Percentiles rank a stretch among this genome's conserved stretches.
phyloP scores from a whole-genome alignment of 2,329 filamentous ascomycete species.

The Colletotrichum paranaense region DNA sequence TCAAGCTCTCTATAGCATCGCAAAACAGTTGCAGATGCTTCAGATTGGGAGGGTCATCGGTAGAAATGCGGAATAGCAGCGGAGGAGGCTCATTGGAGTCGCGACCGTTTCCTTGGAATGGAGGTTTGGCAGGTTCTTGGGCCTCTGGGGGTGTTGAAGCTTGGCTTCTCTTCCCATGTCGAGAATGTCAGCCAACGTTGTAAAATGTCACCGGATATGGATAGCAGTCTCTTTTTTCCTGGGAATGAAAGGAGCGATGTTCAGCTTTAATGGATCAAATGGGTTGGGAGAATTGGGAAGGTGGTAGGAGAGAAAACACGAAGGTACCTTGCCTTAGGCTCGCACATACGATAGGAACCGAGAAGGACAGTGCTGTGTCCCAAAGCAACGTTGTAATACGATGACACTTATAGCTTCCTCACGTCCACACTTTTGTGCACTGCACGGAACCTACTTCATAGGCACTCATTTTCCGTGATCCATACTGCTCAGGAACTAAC shows the following conservation, averaged over 20 bases:
- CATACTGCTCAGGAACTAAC: not conserved
- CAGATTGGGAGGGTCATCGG: not conserved
- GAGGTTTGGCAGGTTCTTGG: not conserved
- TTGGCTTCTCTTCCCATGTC: not conserved
- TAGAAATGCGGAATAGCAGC: not conserved
- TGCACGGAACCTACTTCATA: not conserved
- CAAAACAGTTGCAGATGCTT: not conserved
- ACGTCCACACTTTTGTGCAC: not conserved
- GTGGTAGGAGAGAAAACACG: not conserved
- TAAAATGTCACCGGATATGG: not conserved
- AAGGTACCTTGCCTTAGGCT: not conserved
- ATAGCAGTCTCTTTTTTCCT: not conserved
- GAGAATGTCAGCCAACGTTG: not conserved
- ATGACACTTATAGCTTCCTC: not conserved
- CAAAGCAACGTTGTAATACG: not conserved
- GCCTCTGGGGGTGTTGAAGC: not conserved
- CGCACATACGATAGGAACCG: not conserved
- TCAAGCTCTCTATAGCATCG: not conserved
- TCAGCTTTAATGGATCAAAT: not conserved
- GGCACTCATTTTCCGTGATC: not conserved
- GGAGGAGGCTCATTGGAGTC: not conserved
- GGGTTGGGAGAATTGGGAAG: not conserved
- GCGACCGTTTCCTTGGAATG: not conserved
- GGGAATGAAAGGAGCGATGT: not conserved
- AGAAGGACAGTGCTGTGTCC: not conserved